phyloP scores from a whole-genome alignment of 768 basidiomycete genomes.

The Kwoniella heveanensis region DNA sequence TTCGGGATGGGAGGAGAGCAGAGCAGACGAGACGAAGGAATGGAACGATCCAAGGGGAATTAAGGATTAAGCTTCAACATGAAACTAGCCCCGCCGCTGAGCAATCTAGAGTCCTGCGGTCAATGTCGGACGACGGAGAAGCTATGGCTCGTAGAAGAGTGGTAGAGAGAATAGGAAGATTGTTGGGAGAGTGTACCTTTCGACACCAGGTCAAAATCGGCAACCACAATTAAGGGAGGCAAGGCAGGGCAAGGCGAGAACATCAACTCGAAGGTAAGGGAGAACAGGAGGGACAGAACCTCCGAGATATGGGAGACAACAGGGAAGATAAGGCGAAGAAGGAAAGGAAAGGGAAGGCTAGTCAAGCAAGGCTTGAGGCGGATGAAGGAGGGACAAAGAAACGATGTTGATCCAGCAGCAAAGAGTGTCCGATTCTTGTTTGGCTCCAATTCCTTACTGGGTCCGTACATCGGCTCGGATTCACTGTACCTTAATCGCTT shows the following conservation, averaged over 20 bases:
- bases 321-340: background rate
- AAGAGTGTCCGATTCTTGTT: too few species aligned
- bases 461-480: background rate
- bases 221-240: background rate
- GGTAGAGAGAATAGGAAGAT: too few species aligned
- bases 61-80: background rate
- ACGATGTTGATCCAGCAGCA: too few species aligned
- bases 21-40: background rate
- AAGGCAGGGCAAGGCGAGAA: background rate
- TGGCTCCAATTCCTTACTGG: conserved; percentile 7
- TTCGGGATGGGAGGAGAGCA: background rate
- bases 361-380: background rate
- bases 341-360: background rate
- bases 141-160: too few species aligned
- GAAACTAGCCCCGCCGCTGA: background rate
- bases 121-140: too few species aligned
- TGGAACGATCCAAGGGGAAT: background rate
- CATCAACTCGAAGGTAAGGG: background rate
- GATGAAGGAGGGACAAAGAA: background rate
- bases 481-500: background rate
- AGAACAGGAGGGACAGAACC: background rate
- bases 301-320: background rate
- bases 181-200: too few species aligned
- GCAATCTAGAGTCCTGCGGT: too few species aligned
- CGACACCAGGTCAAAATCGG: background rate